Conservation (phyloP, 176 grass and related monocot genomes). For the Hordeum vulgare region DNA sequence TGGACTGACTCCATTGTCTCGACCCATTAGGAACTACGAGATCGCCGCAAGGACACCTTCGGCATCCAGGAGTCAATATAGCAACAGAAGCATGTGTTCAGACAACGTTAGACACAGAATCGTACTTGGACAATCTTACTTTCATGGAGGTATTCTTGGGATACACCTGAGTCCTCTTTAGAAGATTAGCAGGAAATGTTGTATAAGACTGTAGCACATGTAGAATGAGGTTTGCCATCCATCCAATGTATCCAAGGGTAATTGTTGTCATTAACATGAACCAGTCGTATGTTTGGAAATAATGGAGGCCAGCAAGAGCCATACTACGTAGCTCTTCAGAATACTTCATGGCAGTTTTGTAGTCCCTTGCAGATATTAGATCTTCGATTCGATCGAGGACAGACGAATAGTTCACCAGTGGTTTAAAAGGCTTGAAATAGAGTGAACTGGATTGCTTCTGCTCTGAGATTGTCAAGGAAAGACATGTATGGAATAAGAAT, state of each 20-base stretch:
- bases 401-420: constrained; percentile 59
- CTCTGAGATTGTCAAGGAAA: constrained; percentile 61
- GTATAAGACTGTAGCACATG: constrained; percentile 91
- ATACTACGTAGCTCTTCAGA: constrained; percentile 70
- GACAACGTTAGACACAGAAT: constrained; percentile 14
- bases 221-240: constrained; percentile 84
- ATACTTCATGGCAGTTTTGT: constrained; percentile 57
- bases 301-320: constrained; percentile 89
- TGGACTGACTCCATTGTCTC: not conserved
- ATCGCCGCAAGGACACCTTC: not conserved
- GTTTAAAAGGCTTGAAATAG: constrained; percentile 87
- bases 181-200: constrained; percentile 34
- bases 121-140: constrained; percentile 41
- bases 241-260: constrained; percentile 95
- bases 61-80: not conserved
- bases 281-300: constrained; percentile 99
- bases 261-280: constrained; percentile 92
- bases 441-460: constrained; percentile 75
- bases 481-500: constrained; percentile 10
- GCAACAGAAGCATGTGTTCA: not conserved
- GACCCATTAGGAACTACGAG: not conserved
- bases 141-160: constrained; percentile 39
- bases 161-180: constrained; percentile 51
- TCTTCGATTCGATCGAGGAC: constrained; percentile 69
- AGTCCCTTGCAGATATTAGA: constrained; percentile 68